Conservation (phyloP, 225 moss, liverwort and hornwort species). For the Pleurozium schreberi region DNA sequence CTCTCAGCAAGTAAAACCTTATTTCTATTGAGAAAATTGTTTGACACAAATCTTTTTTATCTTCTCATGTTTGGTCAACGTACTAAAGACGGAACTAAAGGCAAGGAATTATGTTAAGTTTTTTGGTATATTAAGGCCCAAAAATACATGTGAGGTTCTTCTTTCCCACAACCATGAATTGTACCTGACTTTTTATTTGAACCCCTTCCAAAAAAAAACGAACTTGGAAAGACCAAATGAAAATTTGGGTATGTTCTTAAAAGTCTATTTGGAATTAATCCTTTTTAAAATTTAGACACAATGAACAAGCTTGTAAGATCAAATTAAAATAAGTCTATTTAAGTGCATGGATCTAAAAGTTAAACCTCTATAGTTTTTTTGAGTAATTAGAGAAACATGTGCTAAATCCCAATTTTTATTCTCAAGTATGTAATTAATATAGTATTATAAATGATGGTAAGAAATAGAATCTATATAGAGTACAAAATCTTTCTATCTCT, state of each 20-base stretch:
- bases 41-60: background rate
- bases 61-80: background rate
- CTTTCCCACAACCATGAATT: background rate
- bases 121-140: background rate
- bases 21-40: background rate
- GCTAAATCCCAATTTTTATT: fast-evolving
- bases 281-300: background rate
- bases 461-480: no score
- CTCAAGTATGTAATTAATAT: background rate
- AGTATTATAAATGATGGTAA: background rate
- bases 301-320: background rate
- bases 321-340: no score
- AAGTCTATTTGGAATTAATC: background rate
- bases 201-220: fast-evolving
- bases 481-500: background rate
- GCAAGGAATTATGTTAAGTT: background rate
- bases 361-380: fast-evolving
- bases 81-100: background rate
- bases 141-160: fast-evolving
- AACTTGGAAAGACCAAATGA: background rate
- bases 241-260: background rate
- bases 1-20: fast-evolving
- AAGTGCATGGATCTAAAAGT: background rate
- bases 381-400: fast-evolving
- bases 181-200: background rate